Percentiles rank a stretch among this genome's conserved stretches.
These are phyloP conservation scores for Sinapis alba DNA, from an alignment of 441 rosid species.

Conservation along the genomic window DNA sequence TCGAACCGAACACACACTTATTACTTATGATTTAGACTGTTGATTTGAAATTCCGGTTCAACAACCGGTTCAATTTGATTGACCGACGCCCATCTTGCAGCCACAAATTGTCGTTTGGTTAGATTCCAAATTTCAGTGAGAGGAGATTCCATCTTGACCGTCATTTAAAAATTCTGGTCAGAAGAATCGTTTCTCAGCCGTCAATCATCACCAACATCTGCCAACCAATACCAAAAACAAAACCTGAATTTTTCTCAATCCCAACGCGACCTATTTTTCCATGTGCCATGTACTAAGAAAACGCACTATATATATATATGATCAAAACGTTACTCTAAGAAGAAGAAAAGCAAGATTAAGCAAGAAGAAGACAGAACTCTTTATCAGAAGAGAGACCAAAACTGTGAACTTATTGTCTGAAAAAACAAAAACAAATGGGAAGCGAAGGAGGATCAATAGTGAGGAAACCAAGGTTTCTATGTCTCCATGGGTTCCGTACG, in stretches of 20 bases:
- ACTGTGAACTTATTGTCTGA: not conserved
- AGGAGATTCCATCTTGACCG: slow-evolving; percentile 17
- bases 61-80: not conserved
- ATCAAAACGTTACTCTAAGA: not conserved
- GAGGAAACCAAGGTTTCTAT: slow-evolving; percentile 73
- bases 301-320: not conserved
- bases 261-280: not conserved
- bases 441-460: slow-evolving; percentile 39
- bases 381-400: not conserved
- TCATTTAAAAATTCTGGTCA: not conserved
- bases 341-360: not conserved
- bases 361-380: not conserved
- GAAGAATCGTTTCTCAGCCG: not conserved
- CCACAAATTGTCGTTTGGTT: slow-evolving; percentile 13
- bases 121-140: slow-evolving; percentile 11
- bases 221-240: slow-evolving; percentile 21
- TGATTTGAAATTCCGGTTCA: not conserved
- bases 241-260: slow-evolving; percentile 14
- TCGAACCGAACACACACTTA: no score
- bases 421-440: slow-evolving; percentile 46
- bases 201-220: slow-evolving; percentile 19
- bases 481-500: slow-evolving; percentile 93
- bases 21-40: not conserved
- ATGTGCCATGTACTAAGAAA: not conserved
- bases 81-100: not conserved